Percentiles rank a stretch among this genome's conserved stretches.
Evolutionary conservation across 139 green algal species (phyloP).

Genomic region (Chlamydomonas applanata): DNA sequence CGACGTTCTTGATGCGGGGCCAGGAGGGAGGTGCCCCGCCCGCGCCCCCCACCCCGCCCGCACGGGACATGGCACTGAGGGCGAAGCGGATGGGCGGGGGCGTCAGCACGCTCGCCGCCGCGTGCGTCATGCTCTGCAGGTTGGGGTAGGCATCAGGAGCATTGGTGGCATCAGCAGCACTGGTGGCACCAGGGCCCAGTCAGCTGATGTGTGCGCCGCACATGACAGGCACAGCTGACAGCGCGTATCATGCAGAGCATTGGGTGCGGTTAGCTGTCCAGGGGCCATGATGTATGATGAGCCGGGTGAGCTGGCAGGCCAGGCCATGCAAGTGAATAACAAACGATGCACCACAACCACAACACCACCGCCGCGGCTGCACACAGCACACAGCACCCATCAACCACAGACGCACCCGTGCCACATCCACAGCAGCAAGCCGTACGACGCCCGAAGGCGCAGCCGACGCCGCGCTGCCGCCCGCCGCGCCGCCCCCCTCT

Average conservation of each 20-base stretch:
- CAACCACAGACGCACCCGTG: conserved; percentile 13
- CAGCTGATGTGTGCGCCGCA: too few species aligned
- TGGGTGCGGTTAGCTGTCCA: too few species aligned
- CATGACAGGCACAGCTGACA: too few species aligned
- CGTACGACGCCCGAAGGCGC: conserved; percentile 24
- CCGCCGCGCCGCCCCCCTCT: conserved; percentile 3
- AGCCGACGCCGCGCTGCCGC: background rate
- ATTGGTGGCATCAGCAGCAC: too few species aligned
- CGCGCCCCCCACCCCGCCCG: background rate
- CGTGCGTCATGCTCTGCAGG: conserved; percentile 17
- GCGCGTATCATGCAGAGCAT: too few species aligned
- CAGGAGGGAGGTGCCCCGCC: background rate
- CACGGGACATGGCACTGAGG: background rate
- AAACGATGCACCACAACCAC: background rate
- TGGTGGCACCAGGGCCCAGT: too few species aligned
- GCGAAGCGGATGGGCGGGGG: conserved; percentile 19
- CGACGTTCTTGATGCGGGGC: conserved; percentile 5
- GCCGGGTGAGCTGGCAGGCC: too few species aligned
- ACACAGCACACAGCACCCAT: background rate
- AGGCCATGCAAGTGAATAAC: too few species aligned
- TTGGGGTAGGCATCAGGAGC: too few species aligned
- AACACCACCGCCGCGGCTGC: background rate
- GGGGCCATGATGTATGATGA: too few species aligned
- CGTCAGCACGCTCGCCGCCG: conserved; percentile 14
- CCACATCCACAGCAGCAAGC: conserved; percentile 29